Percentiles rank a stretch among this genome's conserved stretches.
Evolutionary conservation across 2,329 filamentous ascomycete species (phyloP).

Genomic region (Hyphodiscus sp.): DNA sequence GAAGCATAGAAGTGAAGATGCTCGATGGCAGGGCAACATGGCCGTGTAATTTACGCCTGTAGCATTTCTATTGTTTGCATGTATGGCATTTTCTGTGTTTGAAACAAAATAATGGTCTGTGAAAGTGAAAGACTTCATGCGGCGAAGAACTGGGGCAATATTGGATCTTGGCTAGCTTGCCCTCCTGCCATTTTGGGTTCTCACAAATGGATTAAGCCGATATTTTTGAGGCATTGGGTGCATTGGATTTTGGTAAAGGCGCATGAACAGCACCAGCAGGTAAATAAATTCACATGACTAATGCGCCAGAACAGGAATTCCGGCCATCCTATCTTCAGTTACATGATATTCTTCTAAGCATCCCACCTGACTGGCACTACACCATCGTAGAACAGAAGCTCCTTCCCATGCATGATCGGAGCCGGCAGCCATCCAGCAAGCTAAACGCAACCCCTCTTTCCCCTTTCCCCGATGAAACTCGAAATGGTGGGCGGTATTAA

Average conservation of each 20-base stretch:
- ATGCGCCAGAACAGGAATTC: not conserved
- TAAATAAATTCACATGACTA: not conserved
- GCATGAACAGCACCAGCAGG: too few relatives aligned
- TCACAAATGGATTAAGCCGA: too few relatives aligned
- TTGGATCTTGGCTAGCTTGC: too few relatives aligned
- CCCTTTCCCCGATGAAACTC: too few relatives aligned
- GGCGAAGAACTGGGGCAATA: not conserved
- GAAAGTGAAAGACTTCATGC: not conserved
- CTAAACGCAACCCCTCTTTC: too few relatives aligned
- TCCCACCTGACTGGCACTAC: not conserved
- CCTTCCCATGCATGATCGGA: not conserved
- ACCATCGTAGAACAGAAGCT: not conserved
- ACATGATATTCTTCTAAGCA: not conserved
- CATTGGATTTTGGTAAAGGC: too few relatives aligned
- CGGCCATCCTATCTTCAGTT: not conserved
- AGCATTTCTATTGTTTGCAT: slow-evolving; percentile 27
- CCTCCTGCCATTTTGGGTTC: too few relatives aligned
- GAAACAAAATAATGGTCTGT: not conserved
- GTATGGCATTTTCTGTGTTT: slow-evolving; percentile 18
- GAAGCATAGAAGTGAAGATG: slow-evolving; percentile 29
- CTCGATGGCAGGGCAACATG: slow-evolving; percentile 17
- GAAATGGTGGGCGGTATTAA: too few relatives aligned
- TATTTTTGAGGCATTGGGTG: too few relatives aligned
- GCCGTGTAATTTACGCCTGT: slow-evolving; percentile 26
- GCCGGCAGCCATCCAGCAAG: not conserved